Base-by-base conservation (phyloP, 495 filamentous ascomycete genomes). In the Endocarpon pusillum region DNA sequence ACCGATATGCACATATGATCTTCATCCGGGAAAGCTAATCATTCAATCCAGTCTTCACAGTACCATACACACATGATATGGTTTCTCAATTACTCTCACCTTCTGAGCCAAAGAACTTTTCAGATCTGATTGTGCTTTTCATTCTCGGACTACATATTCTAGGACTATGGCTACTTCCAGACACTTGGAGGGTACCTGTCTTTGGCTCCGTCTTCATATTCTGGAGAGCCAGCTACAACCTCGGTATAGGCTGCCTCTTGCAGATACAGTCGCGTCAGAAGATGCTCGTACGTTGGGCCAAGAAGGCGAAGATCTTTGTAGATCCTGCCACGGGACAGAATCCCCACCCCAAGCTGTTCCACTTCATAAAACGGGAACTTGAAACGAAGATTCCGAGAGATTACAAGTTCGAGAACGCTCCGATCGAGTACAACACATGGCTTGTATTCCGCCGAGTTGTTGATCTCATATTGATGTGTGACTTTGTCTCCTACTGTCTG, bases 401-500 rank as follows among this genome's bases (percentile, higher is more conserved):
- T 56, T 97, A 96, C 62, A 76, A 78, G 36, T 94, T 97, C 48
- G 85, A 89, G 43, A 63, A 79, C 35, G 84, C 86, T 1, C 89
- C 89, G 7, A 65, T 94, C 54, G 89, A 97, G 67, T 97, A 94
- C 66, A 97, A 97, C 58, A 91, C 91, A 32, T 97, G 89, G 89
- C 72, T 97, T 12, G 70, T 94, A 37, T 97, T 96, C 59, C 73
- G 89, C 32, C 78, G 89, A 41, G 67, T 96, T 10, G 89, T 94
- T 36, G 89, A 97, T 47, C 58, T 96, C 47, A 93, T 96, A 43
- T 64, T 97, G 45, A 92, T 97, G 84, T 92, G 86, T 59, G 89
- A 97, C 55, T 96, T 97, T 57, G 75, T 81, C 23, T 92, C 86
- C 24, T 97, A 96, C 61, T 85, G 79, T 56, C 68, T 93, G 27